Base-by-base conservation (phyloP, 352 stramenopile genomes). In the Phytophthora crassamura region DNA sequence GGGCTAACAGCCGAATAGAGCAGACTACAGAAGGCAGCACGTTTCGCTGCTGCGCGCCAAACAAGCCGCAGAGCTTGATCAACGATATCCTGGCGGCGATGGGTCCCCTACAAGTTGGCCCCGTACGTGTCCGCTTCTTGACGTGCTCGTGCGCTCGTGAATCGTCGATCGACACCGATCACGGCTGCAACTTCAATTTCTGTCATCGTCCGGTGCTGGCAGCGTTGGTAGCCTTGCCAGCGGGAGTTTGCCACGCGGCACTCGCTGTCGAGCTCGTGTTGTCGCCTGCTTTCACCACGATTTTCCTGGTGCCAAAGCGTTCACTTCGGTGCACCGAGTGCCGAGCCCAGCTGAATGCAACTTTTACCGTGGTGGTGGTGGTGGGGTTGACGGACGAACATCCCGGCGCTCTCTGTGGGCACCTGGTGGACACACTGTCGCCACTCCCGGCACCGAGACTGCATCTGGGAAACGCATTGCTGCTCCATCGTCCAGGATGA, bases 381-480 rank as follows among this genome's bases (percentile, higher is more conserved):
- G n/a, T n/a, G n/a, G n/a, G n/a, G n/a, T n/a, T n/a, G n/a, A n/a
- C n/a, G n/a, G n/a, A n/a, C 25, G 39, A 59, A 46, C 64, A 54
- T 64, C 61, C 61, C 47, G 61, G 36, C 35, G 52, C 39, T 52
- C 6, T 45, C 34, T 5, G n/a, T n/a, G n/a, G 39, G 51, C 42
- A 64, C 53, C 15, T 69, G 25, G 46, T 69, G 61, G 61, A 69
- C 61, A 65, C 50, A 42, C 41, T 62, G 59, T 51, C 59, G 59
- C 36, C 50, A 62, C 30, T 56, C 38, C 14, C 14, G 6, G 47
- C 56, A 65, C 41, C 49, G 42, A 67, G 40, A 35, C 48, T 49
- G 49, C 47, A 66, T 53, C 39, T 66, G 48, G 48, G 4, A 12
- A 53, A 7, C 22, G 54, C 33, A 15, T 43, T 48, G 36, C 39